Evolutionary conservation across 1,139 yeast species (phyloP), one percentile per base, ranked within the genome.

Genomic region (Schizosaccharomyces versatilis): DNA sequence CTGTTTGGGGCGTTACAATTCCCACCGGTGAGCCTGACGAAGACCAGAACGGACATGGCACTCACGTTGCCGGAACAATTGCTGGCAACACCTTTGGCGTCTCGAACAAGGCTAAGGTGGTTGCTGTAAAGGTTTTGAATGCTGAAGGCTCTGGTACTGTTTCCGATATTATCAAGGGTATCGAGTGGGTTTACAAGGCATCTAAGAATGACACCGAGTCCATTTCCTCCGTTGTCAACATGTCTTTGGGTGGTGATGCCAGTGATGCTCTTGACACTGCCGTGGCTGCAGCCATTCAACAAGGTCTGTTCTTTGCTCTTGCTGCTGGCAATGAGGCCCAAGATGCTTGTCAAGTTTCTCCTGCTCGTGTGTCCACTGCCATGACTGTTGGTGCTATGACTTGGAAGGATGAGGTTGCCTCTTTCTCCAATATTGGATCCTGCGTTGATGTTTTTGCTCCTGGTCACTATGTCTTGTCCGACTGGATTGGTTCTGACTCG

Each of bases 31-130:
- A 88, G 66, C 74, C 73, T 53, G 95, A 88, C 64, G 67, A 71
- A 54, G 97, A 90, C 68, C 94, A 94, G 56, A 88, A 88, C 67
- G 98, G 97, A 55, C 98, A 90, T 71, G 94, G 93, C 60, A 66
- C 73, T 53, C 74, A 71, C 65, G 71, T 73, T 61, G 71, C 84
- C 5, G 84, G 82, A 59, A 75, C 80, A 53, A 73, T 78, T 63
- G 81, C 75, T 19, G 79, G 82, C 49, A 69, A 71, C 62, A 68
- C 73, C 57, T 78, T 72, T 65, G 84, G 84, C 62, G 77, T 79
- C 51, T 79, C 83, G 59, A 79, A 79, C 72, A 73, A 76, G 68
- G 80, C 79, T 55, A 70, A 73, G 52, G 69, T 79, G 56, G 78
- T 77, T 54, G 83, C 80, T 60, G 75, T 76, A 64, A 69, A 78